A percentile compares a stretch with the other conserved stretches of the same genome.
Evolutionary conservation across 75 land plant species (phyloP).

Genomic region (Cupressus sempervirens): DNA sequence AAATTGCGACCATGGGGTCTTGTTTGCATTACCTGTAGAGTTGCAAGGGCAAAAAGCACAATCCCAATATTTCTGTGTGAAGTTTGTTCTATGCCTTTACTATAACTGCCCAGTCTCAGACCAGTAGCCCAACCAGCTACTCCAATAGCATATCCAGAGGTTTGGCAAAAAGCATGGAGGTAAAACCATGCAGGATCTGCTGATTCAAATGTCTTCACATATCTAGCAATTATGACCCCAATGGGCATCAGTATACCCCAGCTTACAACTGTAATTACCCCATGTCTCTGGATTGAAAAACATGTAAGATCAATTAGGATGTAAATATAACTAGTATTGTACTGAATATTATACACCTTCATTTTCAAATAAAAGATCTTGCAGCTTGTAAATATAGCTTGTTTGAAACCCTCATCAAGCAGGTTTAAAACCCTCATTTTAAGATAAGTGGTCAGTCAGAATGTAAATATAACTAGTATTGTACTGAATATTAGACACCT

Average conservation of each 20-base stretch:
- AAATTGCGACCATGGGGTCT: no score
- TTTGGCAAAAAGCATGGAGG: slow-evolving; percentile 63
- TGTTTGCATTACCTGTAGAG: slow-evolving; percentile 52
- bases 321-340: background rate
- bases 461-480: no score
- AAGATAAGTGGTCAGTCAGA: no score
- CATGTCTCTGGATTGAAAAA: slow-evolving; percentile 51
- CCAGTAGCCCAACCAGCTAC: slow-evolving; percentile 75
- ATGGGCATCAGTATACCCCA: slow-evolving; percentile 78
- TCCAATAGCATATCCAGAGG: slow-evolving; percentile 58
- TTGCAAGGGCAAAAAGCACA: slow-evolving; percentile 54
- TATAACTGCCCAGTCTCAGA: slow-evolving; percentile 44
- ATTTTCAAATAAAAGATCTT: no score
- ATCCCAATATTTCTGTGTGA: slow-evolving; percentile 62
- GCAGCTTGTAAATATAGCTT: no score
- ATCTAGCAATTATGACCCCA: slow-evolving; percentile 63
- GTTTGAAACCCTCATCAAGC: no score
- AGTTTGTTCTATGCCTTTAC: slow-evolving; percentile 15
- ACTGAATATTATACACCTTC: background rate
- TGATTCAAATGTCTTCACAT: slow-evolving; percentile 41
- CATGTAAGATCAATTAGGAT: background rate
- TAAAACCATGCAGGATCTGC: slow-evolving; percentile 74
- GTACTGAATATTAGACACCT: no score
- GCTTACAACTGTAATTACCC: slow-evolving; percentile 55
- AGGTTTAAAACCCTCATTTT: no score